phyloP scores from a whole-genome alignment of 2,329 filamentous ascomycete genomes.

The Sclerotinia glacialis region DNA sequence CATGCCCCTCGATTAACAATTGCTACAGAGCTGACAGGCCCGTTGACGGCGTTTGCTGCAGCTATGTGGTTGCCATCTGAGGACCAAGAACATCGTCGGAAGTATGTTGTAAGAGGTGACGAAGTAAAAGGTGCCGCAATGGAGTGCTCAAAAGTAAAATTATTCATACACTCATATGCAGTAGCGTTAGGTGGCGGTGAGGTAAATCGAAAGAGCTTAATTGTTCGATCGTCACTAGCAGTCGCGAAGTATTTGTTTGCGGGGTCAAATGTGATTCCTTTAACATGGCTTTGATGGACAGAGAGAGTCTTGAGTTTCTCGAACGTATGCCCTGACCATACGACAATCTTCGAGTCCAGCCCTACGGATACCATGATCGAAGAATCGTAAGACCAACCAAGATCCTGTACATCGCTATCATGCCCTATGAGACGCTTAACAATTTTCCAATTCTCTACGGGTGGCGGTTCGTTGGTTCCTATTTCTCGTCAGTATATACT shows the following conservation, averaged over 20 bases:
- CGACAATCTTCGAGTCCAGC: constrained; percentile 93
- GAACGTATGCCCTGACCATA: constrained; percentile 97
- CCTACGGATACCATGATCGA: constrained; percentile 95
- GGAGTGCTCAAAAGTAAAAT: constrained; percentile 91
- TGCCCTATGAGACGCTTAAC: constrained; percentile 90
- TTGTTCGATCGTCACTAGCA: constrained; percentile 91
- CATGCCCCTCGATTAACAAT: constrained; percentile 90
- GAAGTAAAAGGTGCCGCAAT: constrained; percentile 84
- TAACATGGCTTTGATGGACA: constrained; percentile 95
- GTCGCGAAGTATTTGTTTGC: constrained; percentile 99
- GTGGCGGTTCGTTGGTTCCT: constrained; percentile 82
- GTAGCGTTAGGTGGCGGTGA: constrained; percentile 87
- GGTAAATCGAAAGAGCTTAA: constrained; percentile 95
- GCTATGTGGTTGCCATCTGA: constrained; percentile 97
- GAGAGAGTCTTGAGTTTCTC: constrained; percentile 94
- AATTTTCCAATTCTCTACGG: constrained; percentile 97
- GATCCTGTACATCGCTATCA: constrained; percentile 96
- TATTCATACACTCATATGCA: constrained; percentile 92
- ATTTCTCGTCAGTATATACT: constrained; percentile 20
- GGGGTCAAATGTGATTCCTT: constrained; percentile 96
- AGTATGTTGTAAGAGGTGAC: constrained; percentile 94
- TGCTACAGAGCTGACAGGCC: constrained; percentile 92
- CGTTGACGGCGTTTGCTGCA: constrained; percentile 94
- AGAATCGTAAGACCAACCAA: constrained; percentile 95
- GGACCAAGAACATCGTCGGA: constrained; percentile 94